Base-by-base conservation (phyloP, 202 grass and related monocot genomes). In the Tripidium arundinaceum region DNA sequence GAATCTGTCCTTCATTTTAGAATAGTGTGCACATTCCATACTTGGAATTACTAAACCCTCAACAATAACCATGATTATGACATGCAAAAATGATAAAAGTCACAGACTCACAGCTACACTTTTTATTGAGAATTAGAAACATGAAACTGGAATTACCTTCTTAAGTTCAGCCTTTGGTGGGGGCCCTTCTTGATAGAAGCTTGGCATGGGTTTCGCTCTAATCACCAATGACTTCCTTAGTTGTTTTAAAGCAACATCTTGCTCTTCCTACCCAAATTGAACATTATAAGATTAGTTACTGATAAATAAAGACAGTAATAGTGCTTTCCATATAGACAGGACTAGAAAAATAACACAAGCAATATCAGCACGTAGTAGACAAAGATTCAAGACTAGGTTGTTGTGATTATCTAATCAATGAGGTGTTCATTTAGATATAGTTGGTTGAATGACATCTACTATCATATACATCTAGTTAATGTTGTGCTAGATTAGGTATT, bases 161-260 rank as follows among this genome's bases (percentile, higher is more conserved):
- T 94, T 94, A 77, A 89, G 81, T 77, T 94, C 92, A 40, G 72
- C 84, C 75, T 94, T 94, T 31, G 92, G 88, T 62, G 86, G 91
- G 28, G 88, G 89, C 0, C 86, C 92, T 58, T 94, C 92, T 69
- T 89, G 89, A 79, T 94, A 94, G 83, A 94, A 94, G 74, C 86
- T 91, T 55, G 92, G 92, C 76, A 94, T 87, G 33, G 92, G 92
- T 59, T 86, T 91, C 80, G 92, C 92, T 82, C 36, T 89, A 62
- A 94, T 91, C 39, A 81, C 87, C 74, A 94, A 83, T 16, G 74
- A 91, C 60, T 94, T 94, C 50, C 92, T 87, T 67, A 94, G 75
- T 82, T 94, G 81, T 70, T 89, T 94, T 70, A 94, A 74, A 87
- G 92, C 88, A 5, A 78, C 12, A 37, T 98, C 88, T 90, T 98